Evolutionary conservation across 2,329 filamentous ascomycete species (phyloP), one percentile per base, ranked within the genome.

Genomic region (Tolypocladium tropicale): DNA sequence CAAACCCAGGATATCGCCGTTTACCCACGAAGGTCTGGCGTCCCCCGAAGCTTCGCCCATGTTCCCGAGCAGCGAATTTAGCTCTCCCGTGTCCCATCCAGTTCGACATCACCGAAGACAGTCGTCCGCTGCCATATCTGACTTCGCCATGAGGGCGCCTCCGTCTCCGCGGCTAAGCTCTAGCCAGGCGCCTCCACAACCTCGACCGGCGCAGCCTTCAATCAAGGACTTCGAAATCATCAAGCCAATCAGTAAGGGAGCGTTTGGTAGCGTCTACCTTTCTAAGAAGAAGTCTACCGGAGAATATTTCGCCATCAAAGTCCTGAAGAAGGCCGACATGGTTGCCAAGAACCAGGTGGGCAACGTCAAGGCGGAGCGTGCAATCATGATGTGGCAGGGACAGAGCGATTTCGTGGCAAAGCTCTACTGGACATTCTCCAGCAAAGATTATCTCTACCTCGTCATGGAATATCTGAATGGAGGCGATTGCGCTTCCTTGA

Each of bases 341-440:
- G 90, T 99, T 60, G 94, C 94, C 59, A 99, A 99, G 74, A 99
- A 99, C 70, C 94, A 99, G 69, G 92, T 99, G 63, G 96, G 94
- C 63, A 99, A 99, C 67, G 94, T 99, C 66, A 97, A 99, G 73
- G 94, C 95, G 10, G 94, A 99, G 73, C 84, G 94, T 62, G 95
- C 95, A 25, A 99, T 99, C 68, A 97, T 99, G 94, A 99, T 99
- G 94, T 97, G 94, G 90, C 94, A 99, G 74, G 94, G 94, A 25
- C 91, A 97, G 71, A 99, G 95, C 70, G 94, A 99, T 58, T 99
- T 99, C 69, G 94, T 99, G 57, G 94, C 94, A 30, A 99, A 99
- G 75, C 80, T 99, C 14, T 99, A 97, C 74, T 99, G 95, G 95
- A 99, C 94, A 0, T 99, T 99, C 67, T 96, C 94, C 4, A 99